Base-by-base conservation (phyloP, 2,329 filamentous ascomycete genomes). In the Stagonosporopsis tanaceti region DNA sequence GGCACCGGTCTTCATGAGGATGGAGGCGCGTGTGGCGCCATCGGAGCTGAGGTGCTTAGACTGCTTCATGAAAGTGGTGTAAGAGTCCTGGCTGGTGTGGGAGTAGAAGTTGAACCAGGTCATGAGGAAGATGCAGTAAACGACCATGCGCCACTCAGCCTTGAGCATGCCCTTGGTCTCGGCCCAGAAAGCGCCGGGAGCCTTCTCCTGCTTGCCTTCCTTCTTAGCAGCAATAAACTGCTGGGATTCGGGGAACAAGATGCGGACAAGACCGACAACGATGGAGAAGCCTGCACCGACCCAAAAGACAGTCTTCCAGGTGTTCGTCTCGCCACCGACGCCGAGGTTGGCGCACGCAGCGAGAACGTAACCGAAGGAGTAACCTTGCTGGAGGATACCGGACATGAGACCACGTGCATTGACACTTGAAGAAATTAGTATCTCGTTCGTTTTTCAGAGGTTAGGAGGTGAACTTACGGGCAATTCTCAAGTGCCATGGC, bases 371-470 rank as follows among this genome's bases (percentile, higher is more conserved):
- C 91, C 91, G 62, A 93, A 84, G 0, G 89, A 89, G 72, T 93
- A 93, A 2, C 91, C 92, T 75, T 93, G 90, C 69, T 95, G 92
- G 17, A 94, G 78, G 47, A 95, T 90, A 51, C 91, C 92, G 14
- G 88, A 91, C 85, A 95, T 91, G 35, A 95, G 80, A 65, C 92
- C 92, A 72, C 91, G 84, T 7, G 90, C 88, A 54, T 90, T 86
- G 55, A 66, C 61, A 42, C 72, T 75, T 22, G 45, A 41, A 1
- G 1, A 14, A 28, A 38, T 70, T 62, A 72, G 62, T 15, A 47
- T 47, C 5, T 37, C 20, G 6, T 80, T 76, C n/a, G 25, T 4
- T 8, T 4, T 17, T 11, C 14, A 4, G 7, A 34, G 22, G 3
- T 11, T 22, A 17, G 15, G 20, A 22, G 15, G 3, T 9, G 35